Percentiles rank a stretch among this genome's conserved stretches.
These are phyloP conservation scores for Yamadazyma akitaensis DNA, from an alignment of 805 yeast genomes.

Conservation along the genomic window DNA sequence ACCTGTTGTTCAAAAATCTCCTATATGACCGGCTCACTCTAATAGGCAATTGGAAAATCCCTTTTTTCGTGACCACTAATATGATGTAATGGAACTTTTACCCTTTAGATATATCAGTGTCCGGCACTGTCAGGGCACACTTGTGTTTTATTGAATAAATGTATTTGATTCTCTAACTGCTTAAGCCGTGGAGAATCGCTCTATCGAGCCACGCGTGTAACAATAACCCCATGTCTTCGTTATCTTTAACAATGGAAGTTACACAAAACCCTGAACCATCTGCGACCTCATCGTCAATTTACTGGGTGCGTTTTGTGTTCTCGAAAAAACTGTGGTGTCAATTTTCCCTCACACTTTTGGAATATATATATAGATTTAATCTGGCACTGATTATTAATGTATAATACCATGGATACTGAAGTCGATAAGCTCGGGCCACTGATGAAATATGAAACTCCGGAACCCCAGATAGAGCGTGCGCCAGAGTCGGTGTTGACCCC, in stretches of 20 bases:
- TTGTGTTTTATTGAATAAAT: too few species aligned
- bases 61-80: too few species aligned
- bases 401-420: conserved; percentile 1
- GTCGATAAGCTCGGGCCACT: background rate
- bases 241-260: background rate
- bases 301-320: background rate
- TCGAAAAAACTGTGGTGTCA: conserved; percentile 5
- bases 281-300: background rate
- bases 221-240: background rate
- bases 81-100: too few species aligned
- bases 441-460: conserved; percentile 7
- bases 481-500: conserved; percentile 34
- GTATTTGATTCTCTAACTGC: too few species aligned
- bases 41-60: too few species aligned
- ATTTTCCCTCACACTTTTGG: background rate
- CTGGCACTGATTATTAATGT: background rate
- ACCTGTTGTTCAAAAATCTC: too few species aligned
- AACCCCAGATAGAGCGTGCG: conserved; percentile 13
- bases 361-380: conserved; percentile 1
- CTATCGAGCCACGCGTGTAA: too few species aligned
- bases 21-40: too few species aligned
- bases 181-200: too few species aligned
- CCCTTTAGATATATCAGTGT: too few species aligned
- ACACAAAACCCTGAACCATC: background rate
- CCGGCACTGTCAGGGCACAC: too few species aligned